Base-by-base conservation (phyloP, 2,329 filamentous ascomycete species). In the Tolypocladium cylindrosporum region DNA sequence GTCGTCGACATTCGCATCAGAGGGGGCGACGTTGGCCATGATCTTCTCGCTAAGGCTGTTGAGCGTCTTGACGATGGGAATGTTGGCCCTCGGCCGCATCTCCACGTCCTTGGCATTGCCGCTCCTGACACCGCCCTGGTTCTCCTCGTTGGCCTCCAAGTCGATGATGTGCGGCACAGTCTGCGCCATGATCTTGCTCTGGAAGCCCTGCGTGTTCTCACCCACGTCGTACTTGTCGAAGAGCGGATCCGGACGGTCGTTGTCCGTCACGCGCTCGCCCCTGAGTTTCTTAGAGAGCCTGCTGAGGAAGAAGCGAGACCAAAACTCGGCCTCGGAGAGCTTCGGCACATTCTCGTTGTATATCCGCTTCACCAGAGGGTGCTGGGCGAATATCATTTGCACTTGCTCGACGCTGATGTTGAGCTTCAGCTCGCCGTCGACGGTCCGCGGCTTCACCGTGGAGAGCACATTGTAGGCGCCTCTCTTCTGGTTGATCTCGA, bases 391-490 rank as follows among this genome's bases (percentile, higher is more conserved):
- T 56, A 99, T 94, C 68, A 96, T 84, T 67, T 92, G 88, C 55
- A 97, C 90, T 72, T 97, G 92, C 72, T 97, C 92, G 60, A 91
- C 87, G 63, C 86, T 94, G 62, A 99, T 87, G 67, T 89, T 92
- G 65, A 97, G 79, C 71, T 88, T 91, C 7, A 88, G 84, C 57
- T 86, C 84, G 36, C 72, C 72, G 42, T 75, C 72, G 21, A 73
- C 70, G 2, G 72, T 73, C 7, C 70, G 67, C 8, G 90, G 88
- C 69, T 95, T 96, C 65, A 97, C 86, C 21, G 89, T 89, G 0
- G 94, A 92, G 21, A 99, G 79, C 8, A 97, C 92, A 65, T 99
- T 97, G 74, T 97, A 97, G 4, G 91, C 86, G 7, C 93, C 94
- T 63, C 89, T 88, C 65, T 86, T 88, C 75, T 99, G 95, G 59